Evolutionary conservation across 2,329 filamentous ascomycete species (phyloP).

Genomic region (Fusarium sp.): DNA sequence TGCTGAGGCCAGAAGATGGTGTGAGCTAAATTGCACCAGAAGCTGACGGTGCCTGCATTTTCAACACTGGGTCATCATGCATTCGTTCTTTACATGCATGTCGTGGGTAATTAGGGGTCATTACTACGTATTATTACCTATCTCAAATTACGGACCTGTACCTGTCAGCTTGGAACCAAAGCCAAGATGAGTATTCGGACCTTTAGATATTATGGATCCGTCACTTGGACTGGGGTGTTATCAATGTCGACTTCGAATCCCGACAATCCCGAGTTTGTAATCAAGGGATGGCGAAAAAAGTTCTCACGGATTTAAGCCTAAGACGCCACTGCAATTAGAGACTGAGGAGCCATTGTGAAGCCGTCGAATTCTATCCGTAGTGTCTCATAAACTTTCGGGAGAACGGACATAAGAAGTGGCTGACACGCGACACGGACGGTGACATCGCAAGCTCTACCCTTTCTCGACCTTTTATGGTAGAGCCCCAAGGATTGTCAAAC

Average conservation of each 20-base stretch:
- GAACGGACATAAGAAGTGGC: background rate
- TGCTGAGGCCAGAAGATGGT: background rate
- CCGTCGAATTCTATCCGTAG: background rate
- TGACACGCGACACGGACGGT: constrained; percentile 1
- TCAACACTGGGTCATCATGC: background rate
- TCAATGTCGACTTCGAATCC: background rate
- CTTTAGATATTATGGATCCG: constrained; percentile 14
- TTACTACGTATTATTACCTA: background rate
- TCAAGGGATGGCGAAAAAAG: background rate
- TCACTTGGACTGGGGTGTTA: background rate
- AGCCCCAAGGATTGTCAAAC: background rate
- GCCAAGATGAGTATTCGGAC: constrained; percentile 20
- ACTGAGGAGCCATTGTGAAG: background rate
- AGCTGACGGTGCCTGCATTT: background rate
- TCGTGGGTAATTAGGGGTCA: constrained; percentile 2
- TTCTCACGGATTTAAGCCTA: background rate
- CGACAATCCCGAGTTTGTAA: constrained; percentile 3
- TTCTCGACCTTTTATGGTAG: background rate
- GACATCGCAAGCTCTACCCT: background rate
- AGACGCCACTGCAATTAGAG: background rate
- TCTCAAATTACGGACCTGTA: constrained; percentile 13
- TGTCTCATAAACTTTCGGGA: constrained; percentile 1
- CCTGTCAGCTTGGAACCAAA: background rate
- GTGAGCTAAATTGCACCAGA: constrained; percentile 1
- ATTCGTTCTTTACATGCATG: background rate